A percentile compares a stretch with the other conserved stretches of the same genome.
phyloP scores from a whole-genome alignment of 495 filamentous ascomycete genomes.

The Aspergillus sclerotioniger region DNA sequence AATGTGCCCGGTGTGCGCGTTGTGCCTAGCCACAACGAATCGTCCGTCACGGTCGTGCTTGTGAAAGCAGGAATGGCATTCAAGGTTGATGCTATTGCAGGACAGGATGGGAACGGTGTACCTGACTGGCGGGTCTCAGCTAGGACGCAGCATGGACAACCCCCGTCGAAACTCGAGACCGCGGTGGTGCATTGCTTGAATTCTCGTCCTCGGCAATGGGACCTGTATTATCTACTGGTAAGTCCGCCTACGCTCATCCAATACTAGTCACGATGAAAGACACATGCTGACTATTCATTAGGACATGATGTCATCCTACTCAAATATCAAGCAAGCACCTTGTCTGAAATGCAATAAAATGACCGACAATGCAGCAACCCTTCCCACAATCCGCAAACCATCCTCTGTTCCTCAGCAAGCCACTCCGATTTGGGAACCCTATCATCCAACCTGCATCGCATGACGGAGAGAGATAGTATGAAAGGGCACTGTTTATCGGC shows the following conservation, averaged over 20 bases:
- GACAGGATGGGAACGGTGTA: conserved; percentile 15
- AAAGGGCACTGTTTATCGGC: not conserved
- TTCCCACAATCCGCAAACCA: conserved; percentile 35
- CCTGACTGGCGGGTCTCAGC: conserved; percentile 38
- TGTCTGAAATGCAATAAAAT: conserved; percentile 40
- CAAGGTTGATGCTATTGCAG: conserved; percentile 23
- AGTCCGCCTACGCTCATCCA: not conserved
- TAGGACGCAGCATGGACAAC: conserved; percentile 19
- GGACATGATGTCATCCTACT: conserved; percentile 31
- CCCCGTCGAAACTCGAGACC: conserved; percentile 32
- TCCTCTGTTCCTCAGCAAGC: conserved; percentile 1
- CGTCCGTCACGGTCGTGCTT: conserved; percentile 30
- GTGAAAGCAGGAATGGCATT: conserved; percentile 37
- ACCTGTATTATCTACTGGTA: conserved; percentile 43
- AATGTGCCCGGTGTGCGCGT: conserved; percentile 32
- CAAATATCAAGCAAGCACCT: conserved; percentile 37
- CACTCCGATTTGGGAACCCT: conserved; percentile 23
- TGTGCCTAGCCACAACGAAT: conserved; percentile 22
- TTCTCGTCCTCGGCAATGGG: conserved; percentile 40
- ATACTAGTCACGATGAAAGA: conserved; percentile 11
- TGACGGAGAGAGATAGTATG: not conserved
- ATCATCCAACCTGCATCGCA: conserved; percentile 2
- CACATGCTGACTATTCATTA: not conserved
- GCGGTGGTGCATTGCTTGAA: conserved; percentile 36
- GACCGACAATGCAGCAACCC: conserved; percentile 36